Percentiles rank a stretch among this genome's conserved stretches.
phyloP scores from a whole-genome alignment of 164 flowering plant species.

The Taxillus chinensis region DNA sequence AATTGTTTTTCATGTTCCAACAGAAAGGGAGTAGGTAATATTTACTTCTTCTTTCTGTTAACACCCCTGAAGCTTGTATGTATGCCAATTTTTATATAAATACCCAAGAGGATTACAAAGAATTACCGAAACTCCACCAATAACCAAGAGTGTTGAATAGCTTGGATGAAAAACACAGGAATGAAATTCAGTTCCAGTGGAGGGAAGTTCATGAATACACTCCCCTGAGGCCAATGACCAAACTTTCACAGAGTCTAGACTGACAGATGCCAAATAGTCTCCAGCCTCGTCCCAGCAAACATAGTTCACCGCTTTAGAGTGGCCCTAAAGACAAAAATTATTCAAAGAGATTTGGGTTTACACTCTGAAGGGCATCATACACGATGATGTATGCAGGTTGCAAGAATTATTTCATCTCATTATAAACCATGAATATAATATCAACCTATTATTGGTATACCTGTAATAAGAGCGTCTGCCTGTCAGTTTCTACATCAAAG shows the following conservation, averaged over 20 bases:
- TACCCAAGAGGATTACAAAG: neutral
- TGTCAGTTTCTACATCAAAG: conserved; percentile 76
- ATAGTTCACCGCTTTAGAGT: conserved; percentile 48
- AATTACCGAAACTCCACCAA: conserved; percentile 72
- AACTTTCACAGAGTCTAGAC: conserved; percentile 63
- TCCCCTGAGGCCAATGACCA: conserved; percentile 71
- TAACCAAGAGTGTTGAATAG: conserved; percentile 63
- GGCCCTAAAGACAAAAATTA: conserved; percentile 40
- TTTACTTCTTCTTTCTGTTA: no score
- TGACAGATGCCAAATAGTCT: conserved; percentile 70
- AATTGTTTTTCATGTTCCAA: no score
- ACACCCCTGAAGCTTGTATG: no score
- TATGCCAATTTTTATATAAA: no score
- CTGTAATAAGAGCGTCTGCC: conserved; percentile 49
- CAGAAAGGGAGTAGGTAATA: no score
- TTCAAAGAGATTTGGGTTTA: no score
- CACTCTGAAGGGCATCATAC: no score
- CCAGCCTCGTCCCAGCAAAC: conserved; percentile 88
- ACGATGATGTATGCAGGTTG: neutral
- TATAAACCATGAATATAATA: neutral
- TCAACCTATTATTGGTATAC: conserved; percentile 20
- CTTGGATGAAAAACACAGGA: conserved; percentile 87
- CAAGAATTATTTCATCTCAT: neutral
- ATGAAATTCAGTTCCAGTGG: conserved; percentile 69
- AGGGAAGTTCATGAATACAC: conserved; percentile 69